These are phyloP conservation scores for Aureobasidium subglaciale DNA, from an alignment of 2,329 filamentous ascomycete genomes.

Conservation along the genomic window DNA sequence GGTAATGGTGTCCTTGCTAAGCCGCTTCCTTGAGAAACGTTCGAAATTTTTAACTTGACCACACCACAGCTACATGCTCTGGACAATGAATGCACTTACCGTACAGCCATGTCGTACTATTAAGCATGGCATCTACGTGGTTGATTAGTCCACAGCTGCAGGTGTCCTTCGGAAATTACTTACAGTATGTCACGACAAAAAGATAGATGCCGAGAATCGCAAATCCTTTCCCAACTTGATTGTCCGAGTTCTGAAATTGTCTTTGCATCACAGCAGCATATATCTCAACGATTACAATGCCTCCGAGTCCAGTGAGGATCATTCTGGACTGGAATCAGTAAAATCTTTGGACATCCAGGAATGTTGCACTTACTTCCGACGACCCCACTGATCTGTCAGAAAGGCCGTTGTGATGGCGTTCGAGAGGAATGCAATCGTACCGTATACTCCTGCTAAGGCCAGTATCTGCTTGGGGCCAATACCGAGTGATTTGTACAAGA, in stretches of 20 bases:
- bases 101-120: conserved; percentile 50
- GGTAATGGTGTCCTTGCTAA: too few species aligned
- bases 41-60: too few species aligned
- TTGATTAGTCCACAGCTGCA: too few species aligned
- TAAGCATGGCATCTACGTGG: conserved; percentile 48
- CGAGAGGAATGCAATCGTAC: conserved; percentile 45
- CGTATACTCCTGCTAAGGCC: conserved; percentile 48
- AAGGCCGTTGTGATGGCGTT: conserved; percentile 47
- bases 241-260: conserved; percentile 49
- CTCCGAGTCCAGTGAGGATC: conserved; percentile 47
- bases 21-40: too few species aligned
- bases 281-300: conserved; percentile 50
- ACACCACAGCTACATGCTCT: too few species aligned
- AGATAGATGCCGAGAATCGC: conserved; percentile 54
- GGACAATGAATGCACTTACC: conserved; percentile 26
- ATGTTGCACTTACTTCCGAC: conserved; percentile 36
- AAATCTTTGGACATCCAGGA: background rate
- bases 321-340: conserved; percentile 28
- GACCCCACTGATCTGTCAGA: conserved; percentile 52
- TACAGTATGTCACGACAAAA: conserved; percentile 50
- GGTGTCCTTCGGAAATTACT: conserved; percentile 21
- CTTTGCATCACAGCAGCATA: conserved; percentile 54
- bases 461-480: conserved; percentile 45
- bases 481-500: conserved; percentile 48
- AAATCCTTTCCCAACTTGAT: conserved; percentile 52